Evolutionary conservation across 257 asterid genomes (phyloP).

Genomic region (Scutellaria galericulata): DNA sequence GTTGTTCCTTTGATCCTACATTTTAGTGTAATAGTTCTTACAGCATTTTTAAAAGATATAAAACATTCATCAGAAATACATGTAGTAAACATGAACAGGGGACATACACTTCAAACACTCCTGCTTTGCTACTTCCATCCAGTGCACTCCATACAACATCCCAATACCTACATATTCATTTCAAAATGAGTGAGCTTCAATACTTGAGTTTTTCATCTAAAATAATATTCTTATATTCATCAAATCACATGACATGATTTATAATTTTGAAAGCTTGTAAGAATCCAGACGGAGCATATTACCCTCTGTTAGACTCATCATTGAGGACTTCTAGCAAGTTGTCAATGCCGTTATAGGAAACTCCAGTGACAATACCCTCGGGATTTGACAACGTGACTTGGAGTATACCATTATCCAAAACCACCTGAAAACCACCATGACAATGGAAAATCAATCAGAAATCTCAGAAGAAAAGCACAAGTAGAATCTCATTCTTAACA

Average conservation of each 20-base stretch:
- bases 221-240: not conserved
- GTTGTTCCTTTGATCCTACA: constrained; percentile 69
- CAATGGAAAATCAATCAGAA: not conserved
- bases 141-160: constrained; percentile 64
- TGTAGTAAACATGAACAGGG: not conserved
- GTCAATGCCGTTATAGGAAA: constrained; percentile 52
- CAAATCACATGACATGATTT: too few relatives aligned
- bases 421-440: constrained; percentile 48
- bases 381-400: constrained; percentile 61
- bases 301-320: constrained; percentile 62
- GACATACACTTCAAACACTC: constrained; percentile 60
- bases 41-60: not conserved
- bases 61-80: too few relatives aligned
- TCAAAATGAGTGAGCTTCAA: not conserved
- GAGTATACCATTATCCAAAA: constrained; percentile 60
- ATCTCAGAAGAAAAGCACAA: not conserved
- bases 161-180: constrained; percentile 54
- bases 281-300: not conserved
- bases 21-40: not conserved
- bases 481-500: not conserved
- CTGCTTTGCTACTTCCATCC: constrained; percentile 55
- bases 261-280: not conserved
- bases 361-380: constrained; percentile 58
- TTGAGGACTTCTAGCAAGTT: constrained; percentile 64
- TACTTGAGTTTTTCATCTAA: constrained; percentile 6